A percentile compares a stretch with the other conserved stretches of the same genome.
Conservation (phyloP, 768 basidiomycete genomes). For the Naganishia onofrii region DNA sequence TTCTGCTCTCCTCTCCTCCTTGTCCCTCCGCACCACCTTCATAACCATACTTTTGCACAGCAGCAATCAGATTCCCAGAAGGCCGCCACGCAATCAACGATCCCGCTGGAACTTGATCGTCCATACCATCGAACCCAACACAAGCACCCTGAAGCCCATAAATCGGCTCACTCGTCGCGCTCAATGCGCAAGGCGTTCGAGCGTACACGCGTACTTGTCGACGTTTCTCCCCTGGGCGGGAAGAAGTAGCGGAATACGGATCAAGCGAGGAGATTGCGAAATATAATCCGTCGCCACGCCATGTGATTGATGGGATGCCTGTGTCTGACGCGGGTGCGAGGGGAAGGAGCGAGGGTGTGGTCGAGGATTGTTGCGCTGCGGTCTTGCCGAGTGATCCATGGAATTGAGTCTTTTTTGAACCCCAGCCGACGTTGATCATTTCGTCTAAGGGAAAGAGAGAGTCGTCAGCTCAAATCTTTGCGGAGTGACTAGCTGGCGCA, state of each 20-base stretch:
- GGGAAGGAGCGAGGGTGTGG: constrained; percentile 54
- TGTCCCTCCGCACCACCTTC: constrained; percentile 66
- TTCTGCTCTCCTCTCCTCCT: constrained; percentile 63
- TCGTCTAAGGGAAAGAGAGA: constrained; percentile 60
- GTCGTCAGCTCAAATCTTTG: constrained; percentile 16
- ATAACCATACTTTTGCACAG: constrained; percentile 73
- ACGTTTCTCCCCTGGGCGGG: constrained; percentile 44
- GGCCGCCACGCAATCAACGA: constrained; percentile 72
- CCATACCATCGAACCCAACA: not conserved
- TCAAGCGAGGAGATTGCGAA: constrained; percentile 81
- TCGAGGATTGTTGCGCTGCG: constrained; percentile 57
- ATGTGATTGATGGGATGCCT: constrained; percentile 68
- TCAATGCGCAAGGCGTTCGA: constrained; percentile 65
- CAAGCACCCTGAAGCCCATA: constrained; percentile 71
- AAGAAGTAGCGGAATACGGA: constrained; percentile 43
- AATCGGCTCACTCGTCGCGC: constrained; percentile 79
- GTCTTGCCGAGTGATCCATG: constrained; percentile 90
- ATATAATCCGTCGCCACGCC: constrained; percentile 89
- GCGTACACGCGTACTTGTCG: constrained; percentile 73
- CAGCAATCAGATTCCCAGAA: constrained; percentile 77
- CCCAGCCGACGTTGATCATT: constrained; percentile 96
- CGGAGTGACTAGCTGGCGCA: not conserved
- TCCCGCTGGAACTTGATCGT: not conserved
- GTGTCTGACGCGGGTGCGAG: constrained; percentile 66
- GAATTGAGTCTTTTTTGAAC: constrained; percentile 93